These are phyloP conservation scores for Lenzites betulinus DNA, from an alignment of 768 basidiomycete species.

Conservation along the genomic window DNA sequence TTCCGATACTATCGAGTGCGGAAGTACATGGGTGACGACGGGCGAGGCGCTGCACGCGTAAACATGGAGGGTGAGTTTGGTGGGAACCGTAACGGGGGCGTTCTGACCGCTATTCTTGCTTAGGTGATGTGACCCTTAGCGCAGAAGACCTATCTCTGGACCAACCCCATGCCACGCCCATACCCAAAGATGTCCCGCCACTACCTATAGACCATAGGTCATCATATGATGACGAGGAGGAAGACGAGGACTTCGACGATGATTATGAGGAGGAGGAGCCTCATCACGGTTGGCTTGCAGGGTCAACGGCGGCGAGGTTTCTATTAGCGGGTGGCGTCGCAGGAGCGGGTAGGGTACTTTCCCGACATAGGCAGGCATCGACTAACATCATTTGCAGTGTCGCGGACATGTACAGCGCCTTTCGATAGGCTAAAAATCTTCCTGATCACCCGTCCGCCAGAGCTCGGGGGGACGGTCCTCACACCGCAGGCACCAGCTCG, in stretches of 20 bases:
- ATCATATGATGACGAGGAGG: slow-evolving; percentile 35
- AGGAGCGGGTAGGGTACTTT: slow-evolving; percentile 71
- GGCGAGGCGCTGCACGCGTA: slow-evolving; percentile 74
- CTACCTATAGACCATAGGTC: slow-evolving; percentile 27
- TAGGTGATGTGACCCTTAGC: slow-evolving; percentile 78
- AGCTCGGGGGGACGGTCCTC: slow-evolving; percentile 58
- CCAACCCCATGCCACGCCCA: slow-evolving; percentile 12
- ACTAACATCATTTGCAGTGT: slow-evolving; percentile 55
- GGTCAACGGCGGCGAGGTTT: slow-evolving; percentile 81
- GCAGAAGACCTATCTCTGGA: slow-evolving; percentile 64
- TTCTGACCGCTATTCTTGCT: slow-evolving; percentile 9
- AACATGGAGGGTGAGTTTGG: slow-evolving; percentile 81
- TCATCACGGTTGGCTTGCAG: slow-evolving; percentile 61
- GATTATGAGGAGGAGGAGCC: slow-evolving; percentile 62
- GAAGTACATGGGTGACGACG: slow-evolving; percentile 71
- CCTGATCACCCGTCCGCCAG: slow-evolving; percentile 86
- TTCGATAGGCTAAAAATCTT: slow-evolving; percentile 97
- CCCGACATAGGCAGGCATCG: not conserved
- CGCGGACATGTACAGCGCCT: slow-evolving; percentile 94
- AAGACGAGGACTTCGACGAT: slow-evolving; percentile 44
- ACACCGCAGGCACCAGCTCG: slow-evolving; percentile 46
- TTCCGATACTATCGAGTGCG: slow-evolving; percentile 78
- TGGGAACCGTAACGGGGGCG: not conserved
- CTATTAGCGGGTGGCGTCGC: slow-evolving; percentile 93
- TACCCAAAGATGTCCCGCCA: slow-evolving; percentile 14